phyloP scores from a whole-genome alignment of 805 yeast genomes.

The Candida tibetensis region DNA sequence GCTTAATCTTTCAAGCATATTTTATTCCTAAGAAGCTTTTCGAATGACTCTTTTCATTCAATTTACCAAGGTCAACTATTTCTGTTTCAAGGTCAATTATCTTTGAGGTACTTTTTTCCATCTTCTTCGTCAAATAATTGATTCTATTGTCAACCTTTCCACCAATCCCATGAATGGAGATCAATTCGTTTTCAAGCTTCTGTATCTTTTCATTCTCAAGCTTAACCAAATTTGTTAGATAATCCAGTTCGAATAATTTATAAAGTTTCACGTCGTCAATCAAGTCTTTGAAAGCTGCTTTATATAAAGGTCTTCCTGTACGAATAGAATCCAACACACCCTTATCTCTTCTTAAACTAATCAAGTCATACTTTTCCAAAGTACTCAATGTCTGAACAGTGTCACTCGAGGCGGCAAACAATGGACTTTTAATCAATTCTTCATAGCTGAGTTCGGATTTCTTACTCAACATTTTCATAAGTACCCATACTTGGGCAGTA shows the following conservation, averaged over 20 bases:
- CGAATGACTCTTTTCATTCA: slow-evolving; percentile 1
- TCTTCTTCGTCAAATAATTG: slow-evolving; percentile 64
- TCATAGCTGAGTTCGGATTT: slow-evolving; percentile 45
- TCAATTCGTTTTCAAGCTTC: slow-evolving; percentile 69
- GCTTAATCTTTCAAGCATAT: not conserved
- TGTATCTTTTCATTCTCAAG: slow-evolving; percentile 61
- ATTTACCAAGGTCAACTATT: slow-evolving; percentile 20
- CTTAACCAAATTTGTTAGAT: slow-evolving; percentile 51
- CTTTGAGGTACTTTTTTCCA: slow-evolving; percentile 55
- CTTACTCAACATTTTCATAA: slow-evolving; percentile 62
- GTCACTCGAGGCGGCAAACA: slow-evolving; percentile 56
- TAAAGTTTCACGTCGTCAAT: slow-evolving; percentile 54
- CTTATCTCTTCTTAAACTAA: slow-evolving; percentile 67
- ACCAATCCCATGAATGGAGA: slow-evolving; percentile 50
- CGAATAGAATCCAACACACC: slow-evolving; percentile 66
- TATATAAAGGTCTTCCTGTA: slow-evolving; percentile 83
- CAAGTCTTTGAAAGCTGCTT: slow-evolving; percentile 73
- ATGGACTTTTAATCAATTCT: slow-evolving; percentile 53
- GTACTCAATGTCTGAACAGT: slow-evolving; percentile 50
- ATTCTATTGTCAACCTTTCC: slow-evolving; percentile 61
- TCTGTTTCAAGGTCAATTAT: slow-evolving; percentile 29
- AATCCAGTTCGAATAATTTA: slow-evolving; percentile 62
- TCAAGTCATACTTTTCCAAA: slow-evolving; percentile 76
- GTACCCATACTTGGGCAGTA: slow-evolving; percentile 83
- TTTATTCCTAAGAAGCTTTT: slow-evolving; percentile 12